Conservation (phyloP, 768 basidiomycete genomes). For the Gymnopilus dilepis region DNA sequence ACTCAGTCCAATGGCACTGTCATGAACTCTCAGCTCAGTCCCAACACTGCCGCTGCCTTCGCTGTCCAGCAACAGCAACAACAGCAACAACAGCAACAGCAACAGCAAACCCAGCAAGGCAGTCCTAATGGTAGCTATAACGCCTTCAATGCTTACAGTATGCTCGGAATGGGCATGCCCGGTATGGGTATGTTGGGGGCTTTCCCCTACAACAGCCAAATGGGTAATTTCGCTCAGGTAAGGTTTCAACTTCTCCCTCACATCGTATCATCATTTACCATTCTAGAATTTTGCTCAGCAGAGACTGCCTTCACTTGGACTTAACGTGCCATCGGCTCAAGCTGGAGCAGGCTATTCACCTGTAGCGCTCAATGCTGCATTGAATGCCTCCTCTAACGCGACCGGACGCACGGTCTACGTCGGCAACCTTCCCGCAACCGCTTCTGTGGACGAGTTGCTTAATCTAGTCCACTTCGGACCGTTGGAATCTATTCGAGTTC, state of each 20-base stretch:
- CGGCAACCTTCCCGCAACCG: slow-evolving; percentile 93
- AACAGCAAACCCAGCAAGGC: slow-evolving; percentile 43
- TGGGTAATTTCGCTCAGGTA: slow-evolving; percentile 74
- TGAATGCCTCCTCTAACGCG: slow-evolving; percentile 67
- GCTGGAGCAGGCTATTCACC: slow-evolving; percentile 71
- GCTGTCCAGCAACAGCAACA: slow-evolving; percentile 51
- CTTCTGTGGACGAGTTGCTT: slow-evolving; percentile 96
- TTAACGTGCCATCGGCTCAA: slow-evolving; percentile 73
- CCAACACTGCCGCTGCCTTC: slow-evolving; percentile 64
- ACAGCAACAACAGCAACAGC: slow-evolving; percentile 50
- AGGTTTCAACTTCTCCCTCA: slow-evolving; percentile 16
- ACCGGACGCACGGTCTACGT: slow-evolving; percentile 95
- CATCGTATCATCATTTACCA: slow-evolving; percentile 8
- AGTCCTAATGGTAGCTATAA: slow-evolving; percentile 59
- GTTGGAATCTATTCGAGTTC: slow-evolving; percentile 90
- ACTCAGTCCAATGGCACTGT: slow-evolving; percentile 58
- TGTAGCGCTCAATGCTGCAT: slow-evolving; percentile 74
- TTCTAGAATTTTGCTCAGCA: slow-evolving; percentile 55
- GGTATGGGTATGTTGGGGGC: slow-evolving; percentile 73
- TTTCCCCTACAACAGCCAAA: slow-evolving; percentile 75
- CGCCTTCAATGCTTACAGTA: slow-evolving; percentile 71
- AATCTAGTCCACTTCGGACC: slow-evolving; percentile 98
- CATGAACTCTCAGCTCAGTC: slow-evolving; percentile 68
- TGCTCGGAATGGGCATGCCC: slow-evolving; percentile 83
- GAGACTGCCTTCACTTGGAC: slow-evolving; percentile 67